phyloP scores from a whole-genome alignment of 2,329 filamentous ascomycete species.

The Xylariomycetidae sp. region DNA sequence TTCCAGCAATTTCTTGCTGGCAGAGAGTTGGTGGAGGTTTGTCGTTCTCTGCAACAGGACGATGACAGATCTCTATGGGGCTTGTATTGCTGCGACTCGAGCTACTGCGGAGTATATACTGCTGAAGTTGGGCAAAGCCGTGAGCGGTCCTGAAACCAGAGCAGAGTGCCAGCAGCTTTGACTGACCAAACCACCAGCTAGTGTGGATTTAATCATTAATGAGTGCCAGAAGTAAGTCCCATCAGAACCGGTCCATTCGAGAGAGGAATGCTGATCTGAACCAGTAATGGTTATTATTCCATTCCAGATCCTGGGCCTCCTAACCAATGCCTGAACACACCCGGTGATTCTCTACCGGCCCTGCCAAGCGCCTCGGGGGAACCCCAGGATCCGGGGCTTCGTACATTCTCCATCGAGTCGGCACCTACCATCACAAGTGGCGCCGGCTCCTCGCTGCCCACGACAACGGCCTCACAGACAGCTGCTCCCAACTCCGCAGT shows the following conservation, averaged over 20 bases:
- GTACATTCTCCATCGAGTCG: no score
- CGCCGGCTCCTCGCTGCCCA: background rate
- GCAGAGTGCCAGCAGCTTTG: background rate
- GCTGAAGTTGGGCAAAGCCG: conserved; percentile 34
- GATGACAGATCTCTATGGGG: conserved; percentile 31
- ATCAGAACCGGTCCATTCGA: background rate
- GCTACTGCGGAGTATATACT: conserved; percentile 42
- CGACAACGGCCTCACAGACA: conserved; percentile 2
- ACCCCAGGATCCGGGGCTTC: no score
- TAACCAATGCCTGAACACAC: no score
- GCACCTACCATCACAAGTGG: background rate
- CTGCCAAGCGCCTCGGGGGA: no score
- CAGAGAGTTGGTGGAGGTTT: conserved; percentile 15
- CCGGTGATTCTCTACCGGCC: no score
- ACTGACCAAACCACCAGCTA: conserved; percentile 31
- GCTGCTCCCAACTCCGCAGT: conserved; percentile 1
- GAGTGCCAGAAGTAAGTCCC: conserved; percentile 41
- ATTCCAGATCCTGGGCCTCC: no score
- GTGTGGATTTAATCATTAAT: conserved; percentile 45
- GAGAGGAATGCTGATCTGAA: conserved; percentile 10
- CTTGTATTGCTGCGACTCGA: conserved; percentile 48
- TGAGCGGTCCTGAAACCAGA: conserved; percentile 26
- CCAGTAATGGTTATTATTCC: conserved; percentile 19
- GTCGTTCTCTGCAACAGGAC: conserved; percentile 15
- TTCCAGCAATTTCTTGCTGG: conserved; percentile 15